Evolutionary conservation across 208 protist genomes (phyloP).

Genomic region (Phytomonas francai): DNA sequence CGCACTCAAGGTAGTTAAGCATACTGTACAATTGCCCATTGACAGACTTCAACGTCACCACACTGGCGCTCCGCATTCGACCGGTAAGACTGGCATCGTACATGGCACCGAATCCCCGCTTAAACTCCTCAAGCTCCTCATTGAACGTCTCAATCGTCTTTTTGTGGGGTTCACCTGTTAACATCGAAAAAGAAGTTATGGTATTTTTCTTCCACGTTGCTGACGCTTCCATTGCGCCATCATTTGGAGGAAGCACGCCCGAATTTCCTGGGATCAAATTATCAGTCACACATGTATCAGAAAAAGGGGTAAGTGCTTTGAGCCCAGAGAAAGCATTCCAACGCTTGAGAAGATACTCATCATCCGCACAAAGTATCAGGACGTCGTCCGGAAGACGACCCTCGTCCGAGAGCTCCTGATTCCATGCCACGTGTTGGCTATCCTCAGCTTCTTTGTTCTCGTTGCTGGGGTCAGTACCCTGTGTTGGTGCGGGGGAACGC

Average conservation of each 20-base stretch:
- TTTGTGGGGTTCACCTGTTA: background rate
- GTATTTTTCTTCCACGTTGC: background rate
- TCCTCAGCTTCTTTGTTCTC: conserved; percentile 14
- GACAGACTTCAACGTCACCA: background rate
- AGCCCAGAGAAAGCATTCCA: conserved; percentile 21
- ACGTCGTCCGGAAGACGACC: conserved; percentile 65
- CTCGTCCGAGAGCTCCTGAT: conserved; percentile 43
- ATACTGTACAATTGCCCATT: conserved; percentile 25
- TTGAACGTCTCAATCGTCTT: background rate
- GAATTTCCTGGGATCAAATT: background rate
- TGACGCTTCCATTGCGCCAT: background rate
- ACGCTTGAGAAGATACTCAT: conserved; percentile 73
- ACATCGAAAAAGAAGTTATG: background rate
- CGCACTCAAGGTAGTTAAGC: conserved; percentile 75
- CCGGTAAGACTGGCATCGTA: background rate
- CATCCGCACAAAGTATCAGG: conserved; percentile 61
- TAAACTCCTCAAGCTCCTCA: background rate
- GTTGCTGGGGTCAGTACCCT: background rate
- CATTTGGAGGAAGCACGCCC: background rate
- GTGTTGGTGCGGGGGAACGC: conserved; percentile 5
- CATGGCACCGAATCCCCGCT: background rate
- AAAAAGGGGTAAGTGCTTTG: background rate
- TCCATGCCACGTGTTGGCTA: conserved; percentile 11
- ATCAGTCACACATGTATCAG: background rate
- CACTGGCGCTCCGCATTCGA: background rate